Evolutionary conservation across 1,284 basidiomycete genomes (phyloP).

Genomic region (Rhodotorula glutinis): DNA sequence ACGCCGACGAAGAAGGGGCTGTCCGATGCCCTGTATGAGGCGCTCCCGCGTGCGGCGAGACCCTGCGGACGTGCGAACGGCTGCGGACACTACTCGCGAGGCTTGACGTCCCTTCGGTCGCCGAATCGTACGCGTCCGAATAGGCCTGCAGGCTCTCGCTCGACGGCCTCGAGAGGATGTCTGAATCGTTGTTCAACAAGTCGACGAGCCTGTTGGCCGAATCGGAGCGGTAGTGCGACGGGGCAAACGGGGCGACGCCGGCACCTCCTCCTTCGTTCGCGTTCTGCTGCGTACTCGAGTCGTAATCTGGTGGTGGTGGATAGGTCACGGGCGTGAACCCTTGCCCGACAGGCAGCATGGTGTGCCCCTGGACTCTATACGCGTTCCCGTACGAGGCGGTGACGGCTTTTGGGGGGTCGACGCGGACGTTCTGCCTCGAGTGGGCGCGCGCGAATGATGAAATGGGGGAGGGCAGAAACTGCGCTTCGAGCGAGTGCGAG

Average conservation of each 20-base stretch:
- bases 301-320: constrained; percentile 4
- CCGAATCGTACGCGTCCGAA: constrained; percentile 38
- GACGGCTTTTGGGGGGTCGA: neutral
- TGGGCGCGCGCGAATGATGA: no score
- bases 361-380: no score
- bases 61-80: neutral
- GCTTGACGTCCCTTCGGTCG: constrained; percentile 11
- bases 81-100: constrained; percentile 12
- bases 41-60: neutral
- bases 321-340: neutral
- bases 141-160: constrained; percentile 11
- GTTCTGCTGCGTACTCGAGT: neutral
- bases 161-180: constrained; percentile 8
- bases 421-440: no score
- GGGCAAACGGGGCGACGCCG: neutral
- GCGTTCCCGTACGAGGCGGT: neutral
- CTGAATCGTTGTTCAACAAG: neutral
- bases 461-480: no score
- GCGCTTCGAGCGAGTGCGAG: no score
- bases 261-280: neutral
- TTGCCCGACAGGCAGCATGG: constrained; percentile 1
- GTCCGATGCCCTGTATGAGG: neutral
- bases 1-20: neutral
- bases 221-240: neutral
- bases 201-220: neutral